These are phyloP conservation scores for Fraxinus greggii DNA, from an alignment of 305 asterid genomes.

Conservation along the genomic window DNA sequence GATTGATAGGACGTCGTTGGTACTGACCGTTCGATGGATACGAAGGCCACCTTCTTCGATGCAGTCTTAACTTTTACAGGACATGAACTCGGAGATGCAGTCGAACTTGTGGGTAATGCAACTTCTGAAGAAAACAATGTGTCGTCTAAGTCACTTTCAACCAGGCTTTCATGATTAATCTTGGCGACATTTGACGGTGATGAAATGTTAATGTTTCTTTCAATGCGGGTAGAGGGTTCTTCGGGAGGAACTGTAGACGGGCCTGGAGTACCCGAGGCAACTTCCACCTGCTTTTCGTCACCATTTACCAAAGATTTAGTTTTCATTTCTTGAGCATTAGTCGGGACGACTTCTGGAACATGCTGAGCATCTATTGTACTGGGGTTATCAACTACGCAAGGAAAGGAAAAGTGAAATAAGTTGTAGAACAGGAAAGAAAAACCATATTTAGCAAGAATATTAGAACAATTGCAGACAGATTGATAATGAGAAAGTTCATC, in stretches of 20 bases:
- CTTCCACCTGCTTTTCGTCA: conserved; percentile 16
- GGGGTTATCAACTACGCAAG: conserved; percentile 39
- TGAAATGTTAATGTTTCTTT: conserved; percentile 4
- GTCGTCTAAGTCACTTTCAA: conserved; percentile 23
- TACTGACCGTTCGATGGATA: conserved; percentile 51
- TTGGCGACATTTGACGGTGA: conserved; percentile 14
- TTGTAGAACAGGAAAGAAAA: not conserved
- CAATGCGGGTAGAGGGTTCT: not conserved
- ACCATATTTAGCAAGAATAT: not conserved
- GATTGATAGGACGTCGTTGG: conserved; percentile 33
- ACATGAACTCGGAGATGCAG: conserved; percentile 19
- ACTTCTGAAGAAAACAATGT: conserved; percentile 8
- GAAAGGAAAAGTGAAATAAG: conserved; percentile 1
- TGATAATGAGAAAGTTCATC: not conserved
- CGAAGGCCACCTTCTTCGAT: conserved; percentile 62
- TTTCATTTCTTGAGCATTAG: conserved; percentile 18
- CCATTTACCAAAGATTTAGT: not conserved
- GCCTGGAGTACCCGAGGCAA: conserved; percentile 7
- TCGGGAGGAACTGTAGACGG: conserved; percentile 15
- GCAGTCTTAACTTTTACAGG: conserved; percentile 29
- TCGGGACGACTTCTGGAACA: conserved; percentile 23
- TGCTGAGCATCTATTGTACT: conserved; percentile 23
- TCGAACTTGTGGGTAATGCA: conserved; percentile 22
- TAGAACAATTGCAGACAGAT: not conserved
- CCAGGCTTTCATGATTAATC: conserved; percentile 20